These are phyloP conservation scores for Boletus eberwhitei DNA, from an alignment of 768 basidiomycete genomes.

Conservation along the genomic window DNA sequence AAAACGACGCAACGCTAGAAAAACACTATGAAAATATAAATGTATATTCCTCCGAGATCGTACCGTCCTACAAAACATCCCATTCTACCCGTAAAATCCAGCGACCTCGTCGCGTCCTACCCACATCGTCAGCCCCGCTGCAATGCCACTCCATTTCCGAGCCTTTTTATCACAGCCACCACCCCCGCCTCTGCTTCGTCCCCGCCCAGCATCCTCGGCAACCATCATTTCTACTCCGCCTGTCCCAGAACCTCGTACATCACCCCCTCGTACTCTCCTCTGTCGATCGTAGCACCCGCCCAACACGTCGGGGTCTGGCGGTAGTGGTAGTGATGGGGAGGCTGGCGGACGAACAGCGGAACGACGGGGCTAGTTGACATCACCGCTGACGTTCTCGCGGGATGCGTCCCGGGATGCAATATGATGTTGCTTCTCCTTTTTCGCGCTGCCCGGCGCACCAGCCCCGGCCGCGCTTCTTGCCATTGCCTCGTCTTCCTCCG, in stretches of 20 bases:
- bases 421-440: not conserved
- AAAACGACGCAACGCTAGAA: too few relatives aligned
- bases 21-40: too few relatives aligned
- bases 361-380: slow-evolving; percentile 4
- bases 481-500: slow-evolving; percentile 35
- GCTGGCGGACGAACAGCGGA: not conserved
- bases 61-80: not conserved
- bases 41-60: not conserved
- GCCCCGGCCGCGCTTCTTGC: too few relatives aligned
- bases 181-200: slow-evolving; percentile 4
- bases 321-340: slow-evolving; percentile 12
- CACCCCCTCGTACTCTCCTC: slow-evolving; percentile 59
- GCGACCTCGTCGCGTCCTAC: not conserved
- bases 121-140: not conserved
- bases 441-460: too few relatives aligned
- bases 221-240: slow-evolving; percentile 50
- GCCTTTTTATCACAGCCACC: not conserved
- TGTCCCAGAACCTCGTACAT: slow-evolving; percentile 64
- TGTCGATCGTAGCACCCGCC: too few relatives aligned
- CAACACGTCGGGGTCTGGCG: too few relatives aligned
- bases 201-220: slow-evolving; percentile 51
- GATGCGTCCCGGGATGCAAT: slow-evolving; percentile 38
- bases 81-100: not conserved
- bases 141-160: not conserved
- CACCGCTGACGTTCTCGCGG: slow-evolving; percentile 18